A percentile compares a stretch with the other conserved stretches of the same genome.
Evolutionary conservation across 2,329 filamentous ascomycete genomes (phyloP).

Genomic region (Lanzia echinophila): DNA sequence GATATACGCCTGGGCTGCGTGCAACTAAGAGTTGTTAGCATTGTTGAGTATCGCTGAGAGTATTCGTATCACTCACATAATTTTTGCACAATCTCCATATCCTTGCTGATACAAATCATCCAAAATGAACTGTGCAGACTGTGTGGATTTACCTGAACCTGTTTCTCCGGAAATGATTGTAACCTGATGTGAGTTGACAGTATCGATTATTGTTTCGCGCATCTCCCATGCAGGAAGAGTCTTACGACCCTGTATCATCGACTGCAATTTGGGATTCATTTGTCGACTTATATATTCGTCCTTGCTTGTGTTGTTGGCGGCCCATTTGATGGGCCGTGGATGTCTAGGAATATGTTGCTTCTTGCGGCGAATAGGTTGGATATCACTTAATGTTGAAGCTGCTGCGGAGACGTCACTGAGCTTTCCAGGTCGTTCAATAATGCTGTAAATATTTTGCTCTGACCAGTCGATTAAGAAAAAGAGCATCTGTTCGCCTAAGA

Average conservation of each 20-base stretch:
- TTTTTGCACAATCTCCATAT: slow-evolving; percentile 73
- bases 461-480: slow-evolving; percentile 90
- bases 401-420: slow-evolving; percentile 79
- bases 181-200: slow-evolving; percentile 73
- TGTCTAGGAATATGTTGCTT: slow-evolving; percentile 36
- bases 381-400: slow-evolving; percentile 57
- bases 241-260: slow-evolving; percentile 67
- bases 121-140: slow-evolving; percentile 91
- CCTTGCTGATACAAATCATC: slow-evolving; percentile 78
- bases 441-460: slow-evolving; percentile 72
- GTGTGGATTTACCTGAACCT: slow-evolving; percentile 92
- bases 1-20: slow-evolving; percentile 94
- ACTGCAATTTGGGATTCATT: slow-evolving; percentile 55
- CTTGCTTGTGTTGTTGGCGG: slow-evolving; percentile 50
- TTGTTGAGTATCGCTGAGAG: background rate
- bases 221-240: slow-evolving; percentile 83
- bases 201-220: slow-evolving; percentile 66
- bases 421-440: slow-evolving; percentile 77
- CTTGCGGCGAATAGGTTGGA: slow-evolving; percentile 21
- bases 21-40: slow-evolving; percentile 40
- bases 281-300: slow-evolving; percentile 67
- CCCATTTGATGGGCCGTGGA: slow-evolving; percentile 58
- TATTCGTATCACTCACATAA: slow-evolving; percentile 52
- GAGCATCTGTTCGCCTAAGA: slow-evolving; percentile 82
- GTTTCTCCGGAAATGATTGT: slow-evolving; percentile 97